These are phyloP conservation scores for Pseudopediastrum boryanum DNA, from an alignment of 139 green algal genomes.

Conservation along the genomic window DNA sequence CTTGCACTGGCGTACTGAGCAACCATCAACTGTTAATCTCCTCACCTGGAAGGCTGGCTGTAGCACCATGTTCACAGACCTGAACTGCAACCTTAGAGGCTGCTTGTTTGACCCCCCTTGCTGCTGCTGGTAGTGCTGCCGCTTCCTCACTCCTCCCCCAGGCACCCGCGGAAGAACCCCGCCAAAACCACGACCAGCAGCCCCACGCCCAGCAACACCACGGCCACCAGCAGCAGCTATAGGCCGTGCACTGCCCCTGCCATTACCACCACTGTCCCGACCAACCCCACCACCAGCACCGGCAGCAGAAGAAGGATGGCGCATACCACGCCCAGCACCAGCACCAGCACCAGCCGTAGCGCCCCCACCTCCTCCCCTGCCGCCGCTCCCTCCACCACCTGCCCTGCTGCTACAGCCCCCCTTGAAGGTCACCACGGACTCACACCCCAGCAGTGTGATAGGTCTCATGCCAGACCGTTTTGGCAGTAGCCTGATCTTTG, in stretches of 20 bases:
- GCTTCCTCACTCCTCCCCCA: too few species aligned
- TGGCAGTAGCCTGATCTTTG: constrained; percentile 79
- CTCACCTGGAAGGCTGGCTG: constrained; percentile 53
- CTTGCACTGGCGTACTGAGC: too few species aligned
- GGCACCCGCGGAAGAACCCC: too few species aligned
- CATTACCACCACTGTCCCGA: not conserved
- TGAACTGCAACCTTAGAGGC: constrained; percentile 61
- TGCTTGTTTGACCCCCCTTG: too few species aligned
- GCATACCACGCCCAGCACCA: too few species aligned
- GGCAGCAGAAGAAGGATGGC: constrained; percentile 4
- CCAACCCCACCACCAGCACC: not conserved
- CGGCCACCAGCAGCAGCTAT: not conserved
- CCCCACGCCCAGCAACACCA: not conserved
- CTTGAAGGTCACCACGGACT: constrained; percentile 49
- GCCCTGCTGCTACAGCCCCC: not conserved
- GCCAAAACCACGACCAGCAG: not conserved
- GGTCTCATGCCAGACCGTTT: constrained; percentile 78
- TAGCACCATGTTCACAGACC: constrained; percentile 77
- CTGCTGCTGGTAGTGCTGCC: too few species aligned
- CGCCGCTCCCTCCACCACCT: not conserved
- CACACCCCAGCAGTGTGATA: constrained; percentile 77
- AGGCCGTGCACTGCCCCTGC: not conserved
- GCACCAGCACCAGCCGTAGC: not conserved
- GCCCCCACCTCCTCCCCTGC: not conserved
- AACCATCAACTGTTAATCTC: too few species aligned